phyloP scores from a whole-genome alignment of 352 stramenopile genomes.

The Phytopythium mirpurense region DNA sequence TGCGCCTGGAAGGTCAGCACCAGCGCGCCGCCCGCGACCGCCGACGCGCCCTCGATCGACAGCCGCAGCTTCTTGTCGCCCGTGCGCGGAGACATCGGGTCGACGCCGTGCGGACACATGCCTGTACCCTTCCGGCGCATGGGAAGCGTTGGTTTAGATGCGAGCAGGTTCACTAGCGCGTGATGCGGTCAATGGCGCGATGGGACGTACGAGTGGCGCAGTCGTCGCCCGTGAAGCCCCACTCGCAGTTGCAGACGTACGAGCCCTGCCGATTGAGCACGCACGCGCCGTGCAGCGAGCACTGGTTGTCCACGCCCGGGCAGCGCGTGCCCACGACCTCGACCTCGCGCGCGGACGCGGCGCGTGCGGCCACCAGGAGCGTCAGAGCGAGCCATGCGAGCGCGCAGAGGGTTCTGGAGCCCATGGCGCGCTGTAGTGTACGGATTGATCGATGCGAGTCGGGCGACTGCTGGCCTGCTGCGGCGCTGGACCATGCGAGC shows the following conservation, averaged over 20 bases:
- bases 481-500: not conserved
- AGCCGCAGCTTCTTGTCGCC: conserved; percentile 54
- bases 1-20: conserved; percentile 63
- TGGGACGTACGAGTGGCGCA: conserved; percentile 60
- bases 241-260: conserved; percentile 76
- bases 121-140: conserved; percentile 17
- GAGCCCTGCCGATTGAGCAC: conserved; percentile 57
- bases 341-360: conserved; percentile 6
- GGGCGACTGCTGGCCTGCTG: not conserved
- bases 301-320: conserved; percentile 55
- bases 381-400: conserved; percentile 7
- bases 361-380: not conserved
- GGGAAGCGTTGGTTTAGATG: too few relatives aligned
- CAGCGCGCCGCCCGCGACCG: conserved; percentile 33
- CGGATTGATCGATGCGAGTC: not conserved
- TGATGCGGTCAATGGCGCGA: too few relatives aligned
- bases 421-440: not conserved
- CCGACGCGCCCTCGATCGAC: conserved; percentile 16
- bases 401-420: not conserved
- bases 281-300: conserved; percentile 61
- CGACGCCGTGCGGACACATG: conserved; percentile 65
- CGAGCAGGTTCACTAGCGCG: too few relatives aligned
- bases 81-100: conserved; percentile 32
- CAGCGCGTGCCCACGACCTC: conserved; percentile 33
- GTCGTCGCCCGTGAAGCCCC: conserved; percentile 55